Percentiles rank a stretch among this genome's conserved stretches.
These are phyloP conservation scores for Coemansia sp. DNA, from an alignment of 192 early-diverging fungal species.

Conservation along the genomic window DNA sequence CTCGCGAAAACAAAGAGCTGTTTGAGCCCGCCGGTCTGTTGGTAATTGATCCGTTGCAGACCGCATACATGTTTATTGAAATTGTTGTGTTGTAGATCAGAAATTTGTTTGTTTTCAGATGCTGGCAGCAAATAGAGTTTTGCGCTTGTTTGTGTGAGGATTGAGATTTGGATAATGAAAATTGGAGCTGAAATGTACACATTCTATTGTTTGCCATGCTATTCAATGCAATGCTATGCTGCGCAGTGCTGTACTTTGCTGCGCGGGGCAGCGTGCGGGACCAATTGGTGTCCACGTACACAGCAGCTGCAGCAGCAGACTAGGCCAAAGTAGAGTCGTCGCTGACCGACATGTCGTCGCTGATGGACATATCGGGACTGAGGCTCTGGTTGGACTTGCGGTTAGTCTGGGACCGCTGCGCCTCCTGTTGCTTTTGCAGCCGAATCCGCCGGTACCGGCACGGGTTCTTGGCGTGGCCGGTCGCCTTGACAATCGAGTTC, in stretches of 20 bases:
- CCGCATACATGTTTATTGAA: conserved; percentile 56
- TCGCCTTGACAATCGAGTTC: conserved; percentile 43
- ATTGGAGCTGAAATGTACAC: background rate
- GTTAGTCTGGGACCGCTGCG: conserved; percentile 7
- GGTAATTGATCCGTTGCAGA: conserved; percentile 49
- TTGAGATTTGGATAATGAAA: no score
- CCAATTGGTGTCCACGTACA: background rate
- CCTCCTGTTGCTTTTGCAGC: no score
- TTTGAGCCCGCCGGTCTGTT: conserved; percentile 43
- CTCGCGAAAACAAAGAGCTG: conserved; percentile 37
- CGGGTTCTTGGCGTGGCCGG: conserved; percentile 48
- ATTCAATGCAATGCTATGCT: no score
- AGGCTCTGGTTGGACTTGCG: background rate
- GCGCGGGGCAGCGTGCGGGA: no score
- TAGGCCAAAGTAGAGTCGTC: background rate
- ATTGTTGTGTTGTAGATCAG: conserved; percentile 23
- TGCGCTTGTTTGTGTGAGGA: background rate
- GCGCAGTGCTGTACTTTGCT: no score
- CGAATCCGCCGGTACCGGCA: conserved; percentile 47
- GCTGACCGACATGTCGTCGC: background rate
- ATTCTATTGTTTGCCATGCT: background rate
- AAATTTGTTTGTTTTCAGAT: no score
- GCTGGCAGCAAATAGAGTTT: background rate
- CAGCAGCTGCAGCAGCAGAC: background rate
- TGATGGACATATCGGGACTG: background rate